Evolutionary conservation across 2,329 filamentous ascomycete species (phyloP).

Genomic region (Hymenoscyphus scutula): DNA sequence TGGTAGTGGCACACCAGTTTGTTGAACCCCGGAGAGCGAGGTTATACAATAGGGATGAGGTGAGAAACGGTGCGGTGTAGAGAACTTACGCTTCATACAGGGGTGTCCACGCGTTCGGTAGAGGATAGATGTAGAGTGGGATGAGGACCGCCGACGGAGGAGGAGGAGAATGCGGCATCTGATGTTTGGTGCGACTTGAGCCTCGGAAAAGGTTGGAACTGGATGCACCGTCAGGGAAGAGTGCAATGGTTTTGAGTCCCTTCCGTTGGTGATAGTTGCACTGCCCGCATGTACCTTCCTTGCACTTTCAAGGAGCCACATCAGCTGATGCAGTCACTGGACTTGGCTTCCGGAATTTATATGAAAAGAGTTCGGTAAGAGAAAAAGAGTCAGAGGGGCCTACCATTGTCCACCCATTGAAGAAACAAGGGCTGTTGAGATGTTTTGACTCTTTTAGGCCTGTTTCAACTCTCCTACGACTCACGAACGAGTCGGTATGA

Average conservation of each 20-base stretch:
- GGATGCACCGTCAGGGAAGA: background rate
- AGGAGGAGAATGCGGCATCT: background rate
- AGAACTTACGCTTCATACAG: conserved; percentile 22
- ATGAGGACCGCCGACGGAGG: conserved; percentile 21
- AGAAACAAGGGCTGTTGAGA: background rate
- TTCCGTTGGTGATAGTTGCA: background rate
- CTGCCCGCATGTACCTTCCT: background rate
- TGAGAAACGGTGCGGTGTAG: background rate
- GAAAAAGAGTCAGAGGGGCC: background rate
- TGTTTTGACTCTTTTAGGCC: background rate
- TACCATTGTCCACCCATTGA: background rate
- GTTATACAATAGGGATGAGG: background rate
- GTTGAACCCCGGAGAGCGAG: background rate
- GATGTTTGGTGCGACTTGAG: background rate
- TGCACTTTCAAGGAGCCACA: background rate
- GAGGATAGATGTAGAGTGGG: conserved; percentile 31
- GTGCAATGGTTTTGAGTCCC: background rate
- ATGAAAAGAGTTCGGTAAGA: background rate
- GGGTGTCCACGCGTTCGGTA: conserved; percentile 24
- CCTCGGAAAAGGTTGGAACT: background rate
- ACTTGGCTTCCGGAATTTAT: background rate
- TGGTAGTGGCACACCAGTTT: background rate
- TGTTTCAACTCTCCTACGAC: background rate
- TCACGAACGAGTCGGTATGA: background rate
- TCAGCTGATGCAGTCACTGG: background rate